Percentiles rank a stretch among this genome's conserved stretches.
Conservation (phyloP, 2,329 filamentous ascomycete genomes). For the Cytospora paraplurivora region DNA sequence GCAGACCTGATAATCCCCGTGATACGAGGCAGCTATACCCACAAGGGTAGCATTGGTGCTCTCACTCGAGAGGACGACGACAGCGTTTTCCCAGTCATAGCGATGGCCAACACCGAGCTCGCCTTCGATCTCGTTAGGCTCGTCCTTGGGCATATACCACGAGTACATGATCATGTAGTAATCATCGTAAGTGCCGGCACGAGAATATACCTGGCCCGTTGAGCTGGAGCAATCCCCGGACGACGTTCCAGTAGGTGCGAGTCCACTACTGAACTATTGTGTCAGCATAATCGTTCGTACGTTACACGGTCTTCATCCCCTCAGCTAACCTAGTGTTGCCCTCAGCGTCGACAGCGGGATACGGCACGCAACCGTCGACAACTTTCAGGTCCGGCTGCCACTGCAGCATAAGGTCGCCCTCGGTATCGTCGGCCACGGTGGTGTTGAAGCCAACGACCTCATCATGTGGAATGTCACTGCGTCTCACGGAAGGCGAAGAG, state of each 20-base stretch:
- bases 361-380: conserved; percentile 63
- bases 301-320: background rate
- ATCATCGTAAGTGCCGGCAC: conserved; percentile 35
- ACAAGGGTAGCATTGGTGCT: conserved; percentile 37
- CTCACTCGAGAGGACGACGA: conserved; percentile 38
- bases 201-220: conserved; percentile 44
- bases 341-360: conserved; percentile 59
- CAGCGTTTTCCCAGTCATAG: conserved; percentile 44
- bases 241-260: conserved; percentile 37
- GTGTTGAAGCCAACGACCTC: conserved; percentile 54
- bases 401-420: conserved; percentile 52
- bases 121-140: conserved; percentile 34
- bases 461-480: conserved; percentile 36
- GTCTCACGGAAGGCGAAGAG: conserved; percentile 27
- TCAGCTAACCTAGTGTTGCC: conserved; percentile 58
- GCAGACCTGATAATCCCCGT: conserved; percentile 40
- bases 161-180: conserved; percentile 45
- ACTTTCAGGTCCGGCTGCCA: conserved; percentile 60
- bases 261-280: conserved; percentile 37
- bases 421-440: conserved; percentile 49
- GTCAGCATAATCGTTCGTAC: background rate
- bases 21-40: conserved; percentile 42
- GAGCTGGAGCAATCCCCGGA: conserved; percentile 39
- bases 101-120: conserved; percentile 39
- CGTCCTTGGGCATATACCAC: conserved; percentile 50